Evolutionary conservation across 2,329 filamentous ascomycete genomes (phyloP).

Genomic region (Tolypocladium nubicola): DNA sequence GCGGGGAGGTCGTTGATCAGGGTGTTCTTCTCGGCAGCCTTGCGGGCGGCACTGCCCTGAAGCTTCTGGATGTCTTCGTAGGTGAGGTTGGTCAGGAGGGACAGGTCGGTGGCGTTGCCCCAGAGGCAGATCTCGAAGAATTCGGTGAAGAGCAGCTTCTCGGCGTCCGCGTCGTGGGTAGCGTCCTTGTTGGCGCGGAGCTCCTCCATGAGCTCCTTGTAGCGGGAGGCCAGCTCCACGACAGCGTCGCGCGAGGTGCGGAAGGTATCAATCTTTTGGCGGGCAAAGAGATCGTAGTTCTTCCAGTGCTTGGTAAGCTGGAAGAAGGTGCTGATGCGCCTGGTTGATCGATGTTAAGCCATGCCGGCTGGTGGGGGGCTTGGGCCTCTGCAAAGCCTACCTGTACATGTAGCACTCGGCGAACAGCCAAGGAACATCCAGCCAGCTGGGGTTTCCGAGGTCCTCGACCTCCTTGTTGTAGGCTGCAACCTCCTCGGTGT

Average conservation of each 20-base stretch:
- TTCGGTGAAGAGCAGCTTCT: conserved; percentile 73
- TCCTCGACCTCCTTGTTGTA: conserved; percentile 82
- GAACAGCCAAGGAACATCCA: conserved; percentile 79
- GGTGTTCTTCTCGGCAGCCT: conserved; percentile 83
- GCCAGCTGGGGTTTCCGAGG: conserved; percentile 68
- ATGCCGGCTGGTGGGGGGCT: background rate
- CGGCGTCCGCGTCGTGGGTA: conserved; percentile 52
- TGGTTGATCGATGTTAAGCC: conserved; percentile 12
- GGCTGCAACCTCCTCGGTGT: conserved; percentile 63
- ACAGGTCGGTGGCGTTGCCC: conserved; percentile 94
- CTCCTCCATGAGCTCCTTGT: conserved; percentile 61
- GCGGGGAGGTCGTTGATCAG: conserved; percentile 71
- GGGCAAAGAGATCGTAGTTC: conserved; percentile 76
- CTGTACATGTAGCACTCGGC: conserved; percentile 91
- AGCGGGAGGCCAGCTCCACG: conserved; percentile 69
- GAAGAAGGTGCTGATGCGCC: conserved; percentile 75
- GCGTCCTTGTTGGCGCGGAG: conserved; percentile 44
- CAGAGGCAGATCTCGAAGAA: conserved; percentile 96
- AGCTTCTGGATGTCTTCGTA: conserved; percentile 97
- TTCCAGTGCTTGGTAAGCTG: conserved; percentile 73
- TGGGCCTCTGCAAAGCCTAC: conserved; percentile 25
- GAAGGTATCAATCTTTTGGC: conserved; percentile 88
- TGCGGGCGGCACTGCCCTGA: conserved; percentile 79
- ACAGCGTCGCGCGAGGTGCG: conserved; percentile 82
- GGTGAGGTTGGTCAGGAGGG: conserved; percentile 76